Evolutionary conservation across 768 basidiomycete species (phyloP), one percentile per base, ranked within the genome.

Genomic region (Amanita inopinata): DNA sequence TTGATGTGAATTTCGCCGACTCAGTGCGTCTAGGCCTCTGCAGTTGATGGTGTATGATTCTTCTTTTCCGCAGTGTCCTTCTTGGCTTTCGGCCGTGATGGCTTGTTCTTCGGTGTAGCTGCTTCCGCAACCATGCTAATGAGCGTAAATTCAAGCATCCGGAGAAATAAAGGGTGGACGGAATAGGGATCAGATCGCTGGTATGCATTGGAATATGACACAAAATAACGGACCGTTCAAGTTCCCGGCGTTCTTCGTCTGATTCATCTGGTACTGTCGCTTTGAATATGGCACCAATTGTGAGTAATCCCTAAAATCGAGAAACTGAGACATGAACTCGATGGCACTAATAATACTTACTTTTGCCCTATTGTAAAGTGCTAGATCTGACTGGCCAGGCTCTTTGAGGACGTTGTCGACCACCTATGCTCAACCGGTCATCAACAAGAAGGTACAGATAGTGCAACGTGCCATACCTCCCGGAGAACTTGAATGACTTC

Each of bases 401-500:
- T 92, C 90, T 59, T 83, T 85, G 47, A 97, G 69, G 6, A 91
- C 91, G 45, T 79, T 76, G 43, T 94, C 91, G 33, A 86, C 76
- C 19, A 87, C 87, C 70, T 81, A 54, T 53, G 8, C 43, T 46
- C 38, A 22, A 28, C 28, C 8, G 19, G n/a, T n/a, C n/a, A n/a
- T n/a, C n/a, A n/a, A n/a, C n/a, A n/a, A n/a, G n/a, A 34, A 39
- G 40, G 20, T 33, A 47, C 14, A 35, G 7, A 10, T 38, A 12
- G 43, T 23, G 30, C n/a, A 23, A 19, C 23, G 17, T 15, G 30
- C 35, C 55, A 12, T 45, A 66, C 61, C 69, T 88, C 81, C 38
- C 90, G 75, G 36, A 94, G 69, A 10, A 97, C 90, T 53, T 90
- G 85, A 15, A 85, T 75, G 31, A 98, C 91, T 64, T 99, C 96